Conservation (phyloP, 495 filamentous ascomycete genomes). For the Chlorociboria aeruginascens region DNA sequence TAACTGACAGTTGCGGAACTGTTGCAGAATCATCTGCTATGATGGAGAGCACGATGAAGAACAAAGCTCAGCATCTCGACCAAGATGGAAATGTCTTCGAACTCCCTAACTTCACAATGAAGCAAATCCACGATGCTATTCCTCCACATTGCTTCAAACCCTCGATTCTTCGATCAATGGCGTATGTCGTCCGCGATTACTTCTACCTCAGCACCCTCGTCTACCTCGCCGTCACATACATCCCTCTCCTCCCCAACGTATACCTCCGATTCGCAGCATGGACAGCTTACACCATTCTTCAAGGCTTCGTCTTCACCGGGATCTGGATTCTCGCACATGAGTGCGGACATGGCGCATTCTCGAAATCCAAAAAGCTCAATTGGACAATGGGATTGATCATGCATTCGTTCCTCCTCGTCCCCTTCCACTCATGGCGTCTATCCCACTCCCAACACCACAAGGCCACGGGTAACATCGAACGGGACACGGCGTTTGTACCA, state of each 20-base stretch:
- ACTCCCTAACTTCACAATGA: constrained; percentile 48
- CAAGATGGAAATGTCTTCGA: constrained; percentile 43
- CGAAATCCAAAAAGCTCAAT: constrained; percentile 45
- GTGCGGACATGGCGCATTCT: constrained; percentile 65
- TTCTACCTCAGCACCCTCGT: constrained; percentile 38
- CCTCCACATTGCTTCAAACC: constrained; percentile 58
- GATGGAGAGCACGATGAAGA: background rate
- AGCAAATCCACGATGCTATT: constrained; percentile 56
- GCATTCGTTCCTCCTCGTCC: constrained; percentile 55
- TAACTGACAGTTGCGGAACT: background rate
- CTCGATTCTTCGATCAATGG: constrained; percentile 39
- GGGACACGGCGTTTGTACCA: constrained; percentile 49
- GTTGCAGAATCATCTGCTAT: background rate
- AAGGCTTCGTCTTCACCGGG: constrained; percentile 55
- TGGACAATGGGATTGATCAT: constrained; percentile 54
- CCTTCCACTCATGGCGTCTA: constrained; percentile 69
- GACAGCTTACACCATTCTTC: constrained; percentile 47
- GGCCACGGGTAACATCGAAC: constrained; percentile 45
- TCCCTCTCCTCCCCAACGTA: constrained; percentile 32
- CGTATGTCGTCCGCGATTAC: constrained; percentile 50
- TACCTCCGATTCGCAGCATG: constrained; percentile 37
- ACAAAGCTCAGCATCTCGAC: constrained; percentile 25
- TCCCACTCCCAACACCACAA: constrained; percentile 65
- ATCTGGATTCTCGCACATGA: constrained; percentile 66
- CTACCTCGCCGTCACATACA: constrained; percentile 42